A percentile compares a stretch with the other conserved stretches of the same genome.
These are phyloP conservation scores for Thecamonas trahens DNA, from an alignment of 78 protist species.

Conservation along the genomic window DNA sequence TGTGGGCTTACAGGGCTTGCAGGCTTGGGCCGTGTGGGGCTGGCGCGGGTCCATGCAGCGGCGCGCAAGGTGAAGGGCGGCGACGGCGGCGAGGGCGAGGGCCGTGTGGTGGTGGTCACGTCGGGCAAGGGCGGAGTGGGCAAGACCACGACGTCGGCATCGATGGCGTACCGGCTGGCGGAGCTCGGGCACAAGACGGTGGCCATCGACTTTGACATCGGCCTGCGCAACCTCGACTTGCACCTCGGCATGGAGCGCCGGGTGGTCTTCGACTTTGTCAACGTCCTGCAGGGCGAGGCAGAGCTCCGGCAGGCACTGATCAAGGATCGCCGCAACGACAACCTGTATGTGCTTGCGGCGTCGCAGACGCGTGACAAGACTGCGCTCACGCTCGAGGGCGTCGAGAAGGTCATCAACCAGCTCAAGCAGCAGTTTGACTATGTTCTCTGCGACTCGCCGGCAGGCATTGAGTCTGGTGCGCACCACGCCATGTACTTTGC, in stretches of 20 bases:
- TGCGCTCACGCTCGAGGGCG: conserved; percentile 23
- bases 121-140: conserved; percentile 29
- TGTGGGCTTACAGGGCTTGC: too few relatives aligned
- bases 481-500: conserved; percentile 34
- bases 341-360: conserved; percentile 31
- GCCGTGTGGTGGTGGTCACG: too few relatives aligned
- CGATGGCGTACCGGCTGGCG: conserved; percentile 35
- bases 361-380: conserved; percentile 40
- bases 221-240: conserved; percentile 34
- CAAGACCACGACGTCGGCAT: conserved; percentile 25
- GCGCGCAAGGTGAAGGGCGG: too few relatives aligned
- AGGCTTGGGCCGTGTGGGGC: too few relatives aligned
- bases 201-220: conserved; percentile 41
- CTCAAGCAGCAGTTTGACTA: conserved; percentile 19
- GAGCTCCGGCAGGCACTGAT: conserved; percentile 26
- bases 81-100: too few relatives aligned
- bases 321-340: conserved; percentile 23
- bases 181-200: conserved; percentile 18
- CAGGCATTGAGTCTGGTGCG: conserved; percentile 38
- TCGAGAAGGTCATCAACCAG: conserved; percentile 26
- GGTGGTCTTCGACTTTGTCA: conserved; percentile 33
- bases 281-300: conserved; percentile 26
- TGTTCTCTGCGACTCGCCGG: conserved; percentile 36
- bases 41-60: too few relatives aligned
- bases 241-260: conserved; percentile 43